Conservation (phyloP, 441 rosid species). For the Bocquillonia castaneifolia region DNA sequence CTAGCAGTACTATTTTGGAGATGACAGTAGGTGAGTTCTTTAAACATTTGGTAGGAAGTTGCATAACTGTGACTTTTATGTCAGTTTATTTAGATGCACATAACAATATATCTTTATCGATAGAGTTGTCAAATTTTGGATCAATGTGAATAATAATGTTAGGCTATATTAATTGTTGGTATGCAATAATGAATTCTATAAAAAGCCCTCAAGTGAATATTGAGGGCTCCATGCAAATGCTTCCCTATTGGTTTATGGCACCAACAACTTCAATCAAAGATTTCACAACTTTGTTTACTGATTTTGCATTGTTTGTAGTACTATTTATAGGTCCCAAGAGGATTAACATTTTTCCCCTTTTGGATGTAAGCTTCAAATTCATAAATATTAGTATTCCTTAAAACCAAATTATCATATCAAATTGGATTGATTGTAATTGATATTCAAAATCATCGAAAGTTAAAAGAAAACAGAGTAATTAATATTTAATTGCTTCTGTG, state of each 20-base stretch:
- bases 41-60: not conserved
- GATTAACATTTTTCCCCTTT: too few species aligned
- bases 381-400: too few species aligned
- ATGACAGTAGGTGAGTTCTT: not conserved
- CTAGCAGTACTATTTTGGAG: too few species aligned
- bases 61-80: conserved; percentile 1
- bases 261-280: not conserved
- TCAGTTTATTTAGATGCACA: not conserved
- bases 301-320: too few species aligned
- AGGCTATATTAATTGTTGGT: not conserved
- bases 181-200: conserved; percentile 2
- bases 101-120: not conserved
- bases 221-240: not conserved
- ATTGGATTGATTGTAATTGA: too few species aligned
- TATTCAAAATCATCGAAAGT: too few species aligned
- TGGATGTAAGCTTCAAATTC: too few species aligned
- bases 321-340: too few species aligned
- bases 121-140: conserved; percentile 7
- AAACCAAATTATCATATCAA: too few species aligned
- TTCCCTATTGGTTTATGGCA: not conserved
- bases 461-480: too few species aligned
- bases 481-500: too few species aligned
- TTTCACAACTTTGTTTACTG: not conserved
- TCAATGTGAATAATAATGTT: not conserved
- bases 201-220: not conserved